Base-by-base conservation (phyloP, 805 yeast genomes). In the Suhomyces xylopsoci region DNA sequence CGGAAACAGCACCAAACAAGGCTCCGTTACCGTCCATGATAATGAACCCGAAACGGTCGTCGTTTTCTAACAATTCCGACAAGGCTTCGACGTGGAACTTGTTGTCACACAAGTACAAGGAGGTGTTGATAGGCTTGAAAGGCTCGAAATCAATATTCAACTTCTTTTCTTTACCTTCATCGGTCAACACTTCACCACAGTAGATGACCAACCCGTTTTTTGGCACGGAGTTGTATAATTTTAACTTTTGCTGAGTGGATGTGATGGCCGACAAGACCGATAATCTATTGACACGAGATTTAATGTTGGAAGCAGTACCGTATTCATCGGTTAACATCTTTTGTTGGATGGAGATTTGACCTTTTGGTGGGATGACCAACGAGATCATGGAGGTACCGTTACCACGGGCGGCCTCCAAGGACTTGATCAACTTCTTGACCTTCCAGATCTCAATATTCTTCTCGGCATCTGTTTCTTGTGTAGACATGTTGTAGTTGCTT, bases 11-110 rank as follows among this genome's bases (percentile, higher is more conserved):
- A 74, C 99, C 99, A 63, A 94, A 94, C 60, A 94, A 79, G 2
- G 97, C 90, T 55, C 99, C 99, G 71, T 92, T 91, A 90, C 99
- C 99, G 76, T 94, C 99, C 99, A 94, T 94, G 64, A 94, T 87
- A 62, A 94, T 96, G 76, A 94, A 94, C 48, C 99, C 99, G 63
- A 93, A 94, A 73, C 88, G 84, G 70, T 96, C 97, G 73, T 94
- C 99, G 59, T 90, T 85, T 77, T 94, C 97, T 58, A 94, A 80
- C 66, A 94, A 81, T 76, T 94, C 99, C 45, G 96, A 82, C 51
- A 94, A 81, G 6, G 97, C 97, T 76, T 94, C 99, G 28, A 97
- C 96, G 71, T 94, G 99, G 80, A 94, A 94, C 71, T 93, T 93
- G 78, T 92, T 93, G 79, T 94, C 99, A 83, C 99, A 94, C 62